Base-by-base conservation (phyloP, 1,139 yeast genomes). In the Debaryomyces sp. region DNA sequence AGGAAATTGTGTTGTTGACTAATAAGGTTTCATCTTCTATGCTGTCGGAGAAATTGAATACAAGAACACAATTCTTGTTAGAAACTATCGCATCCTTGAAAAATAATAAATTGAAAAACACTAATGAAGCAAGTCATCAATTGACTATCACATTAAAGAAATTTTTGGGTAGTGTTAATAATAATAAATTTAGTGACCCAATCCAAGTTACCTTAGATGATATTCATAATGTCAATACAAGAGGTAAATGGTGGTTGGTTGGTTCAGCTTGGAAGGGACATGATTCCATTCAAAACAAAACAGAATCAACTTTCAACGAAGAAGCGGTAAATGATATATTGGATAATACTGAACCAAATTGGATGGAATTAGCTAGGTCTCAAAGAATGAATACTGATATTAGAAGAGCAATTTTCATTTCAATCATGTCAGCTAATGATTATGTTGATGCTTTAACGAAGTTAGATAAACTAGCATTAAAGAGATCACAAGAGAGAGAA, bases 231-330 rank as follows among this genome's bases (percentile, higher is more conserved):
- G 78, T 89, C 26, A 89, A 85, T 10, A 81, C 85, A 0, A 81
- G 84, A 54, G 99, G 99, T 48, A 94, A 92, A 66, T 95, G 99
- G 99, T 95, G 99, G 99, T 75, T 94, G 39, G 92, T 95, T 33
- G 99, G 99, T 41, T 89, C 98, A 3, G 97, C 99, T 0, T 94
- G 98, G 97, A 88, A 83, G 60, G 92, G 92, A 1, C 60, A 62
- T 44, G 77, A 75, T 29, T 61, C 59, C 53, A 60, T 58, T 12
- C 55, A 59, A 12, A 65, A 51, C 2, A 47, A 47, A 2, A 35
- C 62, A 4, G 68, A 63, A 10, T 70, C 67, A 10, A 67, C 62
- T 23, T 64, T 65, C 2, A 63, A 73, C 46, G 62, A 64, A 15
- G 63, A 66, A 17, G 77, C 74, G 1, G 63, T 81, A 54, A 72